Conservation (phyloP, 345 rosid species). For the Eucalyptus marginata region DNA sequence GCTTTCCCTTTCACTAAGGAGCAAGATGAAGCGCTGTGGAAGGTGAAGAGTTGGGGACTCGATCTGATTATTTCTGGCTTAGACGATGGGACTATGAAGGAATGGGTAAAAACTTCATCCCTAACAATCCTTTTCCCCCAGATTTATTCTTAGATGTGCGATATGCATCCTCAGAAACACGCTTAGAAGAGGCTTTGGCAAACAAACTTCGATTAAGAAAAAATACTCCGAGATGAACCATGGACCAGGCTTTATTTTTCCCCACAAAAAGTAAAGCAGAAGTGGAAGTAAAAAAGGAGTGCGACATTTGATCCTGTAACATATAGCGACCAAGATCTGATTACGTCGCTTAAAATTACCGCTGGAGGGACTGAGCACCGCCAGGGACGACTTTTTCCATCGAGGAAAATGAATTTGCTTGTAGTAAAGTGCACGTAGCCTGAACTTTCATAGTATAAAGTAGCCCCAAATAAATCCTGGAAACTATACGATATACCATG, state of each 20-base stretch:
- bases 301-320: not conserved
- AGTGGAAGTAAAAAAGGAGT: not conserved
- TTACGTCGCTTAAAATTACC: not conserved
- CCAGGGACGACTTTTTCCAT: not conserved
- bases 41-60: slow-evolving; percentile 3
- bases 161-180: not conserved
- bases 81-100: not conserved
- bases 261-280: not conserved
- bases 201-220: not conserved
- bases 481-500: not conserved
- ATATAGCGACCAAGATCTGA: not conserved
- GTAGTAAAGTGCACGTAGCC: not conserved
- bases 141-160: not conserved
- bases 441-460: not conserved
- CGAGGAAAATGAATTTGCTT: not conserved
- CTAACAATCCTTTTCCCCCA: not conserved
- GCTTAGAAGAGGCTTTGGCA: not conserved
- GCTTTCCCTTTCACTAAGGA: slow-evolving; percentile 8
- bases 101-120: slow-evolving; percentile 6
- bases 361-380: not conserved
- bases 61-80: slow-evolving; percentile 2
- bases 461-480: not conserved
- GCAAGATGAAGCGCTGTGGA: slow-evolving; percentile 13
- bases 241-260: not conserved
- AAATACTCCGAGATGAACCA: not conserved